Evolutionary conservation across 1,139 yeast genomes (phyloP), one percentile per base, ranked within the genome.

Genomic region (Geotrichum bryndzae): DNA sequence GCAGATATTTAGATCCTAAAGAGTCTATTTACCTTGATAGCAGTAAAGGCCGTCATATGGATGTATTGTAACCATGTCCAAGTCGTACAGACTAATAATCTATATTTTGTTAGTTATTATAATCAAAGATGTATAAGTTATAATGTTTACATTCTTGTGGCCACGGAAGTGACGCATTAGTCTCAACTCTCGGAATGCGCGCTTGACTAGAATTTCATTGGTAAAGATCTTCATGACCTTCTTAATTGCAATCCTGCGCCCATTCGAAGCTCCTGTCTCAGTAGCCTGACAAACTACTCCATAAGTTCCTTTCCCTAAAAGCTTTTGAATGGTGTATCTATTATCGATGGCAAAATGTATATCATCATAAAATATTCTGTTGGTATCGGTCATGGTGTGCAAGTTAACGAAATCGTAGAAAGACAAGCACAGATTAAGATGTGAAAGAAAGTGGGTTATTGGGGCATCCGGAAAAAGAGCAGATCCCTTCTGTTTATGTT

Each of bases 21-120:
- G 11, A 35, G 15, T 7, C 31, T 13, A 0, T 61, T 51, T 60
- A 67, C 72, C 71, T 69, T 85, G 88, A 70, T 86, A 86, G 71
- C 96, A 89, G 72, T 91, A 92, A 25, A 92, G 79, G 0, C 97
- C 97, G 61, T 88, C 94, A 71, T 81, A 89, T 0, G 95, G 95
- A 59, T 80, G 78, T 35, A 78, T 76, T 57, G 81, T 76, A 13
- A 88, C 84, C 56, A 90, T 77, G 68, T 90, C 96, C 55, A 89
- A 78, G 68, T 90, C 96, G 48, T 88, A 75, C 57, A 92, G 78
- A 53, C 84, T 82, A 29, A 90, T 84, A 57, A 91, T 88, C 82
- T 82, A 51, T 29, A 60, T 46, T 13, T 18, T n/a, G 57, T 58
- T 50, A 58, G 61, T 22, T 25, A 15, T 31, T 15, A 23, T 6